Evolutionary conservation across 805 yeast species (phyloP), one percentile per base, ranked within the genome.

Genomic region (Nakazawaea populi): DNA sequence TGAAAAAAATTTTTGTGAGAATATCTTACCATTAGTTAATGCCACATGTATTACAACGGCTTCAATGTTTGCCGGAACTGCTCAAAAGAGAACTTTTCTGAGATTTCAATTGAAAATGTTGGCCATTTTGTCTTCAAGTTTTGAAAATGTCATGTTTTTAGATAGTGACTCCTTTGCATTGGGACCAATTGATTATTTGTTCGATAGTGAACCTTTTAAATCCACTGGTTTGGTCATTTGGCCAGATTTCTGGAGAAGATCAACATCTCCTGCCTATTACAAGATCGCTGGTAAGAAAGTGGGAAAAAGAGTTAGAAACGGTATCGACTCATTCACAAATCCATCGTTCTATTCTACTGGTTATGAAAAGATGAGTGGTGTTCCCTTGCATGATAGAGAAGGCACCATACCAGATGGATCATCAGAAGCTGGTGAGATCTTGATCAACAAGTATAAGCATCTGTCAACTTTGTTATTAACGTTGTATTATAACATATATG

Each of bases 241-340:
- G 92, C 91, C 92, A 4, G 96, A 87, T 66, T 87, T 81, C 63
- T 87, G 94, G 90, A 76, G 79, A 60, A 74, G 96, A 55, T 78
- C 84, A 6, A 86, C 90, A 3, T 77, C 87, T 2, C 95, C 96
- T 6, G 67, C 69, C 34, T 84, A 77, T 60, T 89, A 85, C 63
- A 72, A 77, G 18, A 78, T 87, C 54, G 83, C 85, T 0, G 83
- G 77, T 1, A 63, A 75, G 9, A 49, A 62, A 31, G 69, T 77
- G 0, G 70, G 67, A 42, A 65, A 62, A 56, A 62, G 55, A 29
- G 62, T 67, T 1, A 67, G 72, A 28, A 70, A 74, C 7, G 69
- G 71, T 18, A 58, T 61, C 4, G 64, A 62, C 18, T 53, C 52
- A 48, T 48, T 54, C 45, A 49, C 61, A 56, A 61, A 42, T 48